These are phyloP conservation scores for Suhomyces anneliseae DNA, from an alignment of 1,139 yeast species.

Conservation along the genomic window DNA sequence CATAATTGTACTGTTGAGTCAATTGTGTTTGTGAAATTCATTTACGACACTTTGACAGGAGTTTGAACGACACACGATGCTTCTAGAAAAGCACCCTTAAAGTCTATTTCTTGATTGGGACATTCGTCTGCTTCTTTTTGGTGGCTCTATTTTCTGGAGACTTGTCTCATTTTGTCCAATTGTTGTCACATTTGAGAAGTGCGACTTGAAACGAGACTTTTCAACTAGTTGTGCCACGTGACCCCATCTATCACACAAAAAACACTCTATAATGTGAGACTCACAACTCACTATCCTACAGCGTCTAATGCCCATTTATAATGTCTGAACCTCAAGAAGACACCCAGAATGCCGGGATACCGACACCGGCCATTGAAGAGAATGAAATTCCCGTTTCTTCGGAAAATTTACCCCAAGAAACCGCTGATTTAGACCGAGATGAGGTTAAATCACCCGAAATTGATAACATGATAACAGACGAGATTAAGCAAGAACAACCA, in stretches of 20 bases:
- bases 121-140: too few species aligned
- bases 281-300: background rate
- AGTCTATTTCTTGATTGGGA: too few species aligned
- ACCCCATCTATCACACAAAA: background rate
- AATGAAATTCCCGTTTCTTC: background rate
- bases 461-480: background rate
- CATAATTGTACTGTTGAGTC: too few species aligned
- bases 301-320: slow-evolving; percentile 1
- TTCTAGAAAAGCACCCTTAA: too few species aligned
- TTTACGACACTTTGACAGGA: too few species aligned
- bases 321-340: slow-evolving; percentile 3
- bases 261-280: background rate
- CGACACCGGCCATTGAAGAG: background rate
- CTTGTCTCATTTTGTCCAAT: too few species aligned
- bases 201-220: too few species aligned
- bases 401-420: background rate
- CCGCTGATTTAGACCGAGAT: background rate
- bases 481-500: background rate
- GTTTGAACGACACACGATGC: too few species aligned
- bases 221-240: background rate
- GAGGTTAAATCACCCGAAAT: background rate
- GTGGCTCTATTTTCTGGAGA: too few species aligned
- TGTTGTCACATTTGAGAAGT: too few species aligned
- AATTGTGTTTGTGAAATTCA: too few species aligned
- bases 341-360: slow-evolving; percentile 1